Conservation (phyloP, 176 grass and related monocot species). For the Areca catechu region DNA sequence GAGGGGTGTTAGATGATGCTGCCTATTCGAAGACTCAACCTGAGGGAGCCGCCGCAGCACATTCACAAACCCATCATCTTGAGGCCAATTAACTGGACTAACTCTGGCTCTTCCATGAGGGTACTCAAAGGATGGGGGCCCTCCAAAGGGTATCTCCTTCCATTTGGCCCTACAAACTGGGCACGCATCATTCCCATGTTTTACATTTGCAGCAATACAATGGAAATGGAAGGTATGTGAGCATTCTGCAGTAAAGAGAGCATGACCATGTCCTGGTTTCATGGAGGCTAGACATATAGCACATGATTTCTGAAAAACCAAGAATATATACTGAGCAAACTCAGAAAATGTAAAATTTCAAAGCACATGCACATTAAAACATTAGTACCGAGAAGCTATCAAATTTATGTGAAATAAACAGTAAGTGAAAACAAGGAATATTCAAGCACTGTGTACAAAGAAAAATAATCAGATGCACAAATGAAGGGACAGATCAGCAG, state of each 20-base stretch:
- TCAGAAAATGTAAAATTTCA: background rate
- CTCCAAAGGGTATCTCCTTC: slow-evolving; percentile 64
- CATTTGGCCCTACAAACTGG: slow-evolving; percentile 76
- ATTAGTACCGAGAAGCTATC: too few relatives aligned
- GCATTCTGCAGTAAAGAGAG: slow-evolving; percentile 84
- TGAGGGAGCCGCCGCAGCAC: slow-evolving; percentile 34
- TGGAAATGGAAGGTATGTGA: slow-evolving; percentile 75
- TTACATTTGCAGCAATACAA: slow-evolving; percentile 52
- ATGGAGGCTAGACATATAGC: slow-evolving; percentile 78
- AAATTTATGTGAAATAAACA: too few relatives aligned
- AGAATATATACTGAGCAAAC: background rate
- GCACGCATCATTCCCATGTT: slow-evolving; percentile 47
- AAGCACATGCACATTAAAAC: background rate
- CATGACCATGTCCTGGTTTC: slow-evolving; percentile 59
- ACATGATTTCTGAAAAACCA: slow-evolving; percentile 42
- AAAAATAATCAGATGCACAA: too few relatives aligned
- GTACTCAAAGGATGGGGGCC: slow-evolving; percentile 28
- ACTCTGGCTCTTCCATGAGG: slow-evolving; percentile 53
- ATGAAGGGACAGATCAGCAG: too few relatives aligned
- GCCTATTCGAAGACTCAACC: slow-evolving; percentile 31
- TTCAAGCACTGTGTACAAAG: too few relatives aligned
- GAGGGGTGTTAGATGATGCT: slow-evolving; percentile 14
- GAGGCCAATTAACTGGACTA: slow-evolving; percentile 38
- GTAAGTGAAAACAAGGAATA: too few relatives aligned
- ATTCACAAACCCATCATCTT: slow-evolving; percentile 39